Base-by-base conservation (phyloP, 2,329 filamentous ascomycete genomes). In the Stylonectria norvegica region DNA sequence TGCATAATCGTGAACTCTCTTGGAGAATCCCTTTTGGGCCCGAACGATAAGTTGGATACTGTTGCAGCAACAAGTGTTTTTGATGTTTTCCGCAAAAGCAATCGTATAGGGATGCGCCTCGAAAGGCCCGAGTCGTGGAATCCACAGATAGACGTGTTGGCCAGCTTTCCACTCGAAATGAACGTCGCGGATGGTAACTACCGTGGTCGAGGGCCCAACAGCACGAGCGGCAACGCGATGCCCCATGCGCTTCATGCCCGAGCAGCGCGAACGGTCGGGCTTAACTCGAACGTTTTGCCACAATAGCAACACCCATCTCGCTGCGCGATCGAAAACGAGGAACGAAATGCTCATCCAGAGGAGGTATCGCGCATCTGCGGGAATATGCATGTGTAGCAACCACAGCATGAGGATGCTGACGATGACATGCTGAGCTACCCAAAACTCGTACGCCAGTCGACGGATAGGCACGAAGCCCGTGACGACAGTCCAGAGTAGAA, bases 391-490 rank as follows among this genome's bases (percentile, higher is more conserved):
- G 52, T 82, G 79, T 8, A 86, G 61, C 28, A 84, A 67, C 65
- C 76, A 83, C 25, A 86, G 63, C 53, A 87, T 75, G 17, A 82
- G 56, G 20, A 75, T 69, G 40, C 80, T 80, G 3, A 79, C 76
- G 12, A 77, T 58, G 18, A 86, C 65, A 57, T 88, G 84, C 60
- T 88, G 84, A 4, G 79, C 51, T 12, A 87, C 75, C 56, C 86
- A 88, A 1, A 85, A 44, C 63, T 88, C 84, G 58, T 87, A 87
- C 5, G 73, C 72, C 65, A 81, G 68, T n/a, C 78, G 72, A 5
- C 84, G 74, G 22, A 87, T 65, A 0, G 84, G 84, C 5, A 77
- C 71, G 39, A 85, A 68, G 2, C 80, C 81, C 5, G 76, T 77
- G 20, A 85, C 58, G 15, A 78, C 71, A 25, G 81, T 81, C 82